Base-by-base conservation (phyloP, 2,329 filamentous ascomycete genomes). In the Pseudogymnoascus sp. region DNA sequence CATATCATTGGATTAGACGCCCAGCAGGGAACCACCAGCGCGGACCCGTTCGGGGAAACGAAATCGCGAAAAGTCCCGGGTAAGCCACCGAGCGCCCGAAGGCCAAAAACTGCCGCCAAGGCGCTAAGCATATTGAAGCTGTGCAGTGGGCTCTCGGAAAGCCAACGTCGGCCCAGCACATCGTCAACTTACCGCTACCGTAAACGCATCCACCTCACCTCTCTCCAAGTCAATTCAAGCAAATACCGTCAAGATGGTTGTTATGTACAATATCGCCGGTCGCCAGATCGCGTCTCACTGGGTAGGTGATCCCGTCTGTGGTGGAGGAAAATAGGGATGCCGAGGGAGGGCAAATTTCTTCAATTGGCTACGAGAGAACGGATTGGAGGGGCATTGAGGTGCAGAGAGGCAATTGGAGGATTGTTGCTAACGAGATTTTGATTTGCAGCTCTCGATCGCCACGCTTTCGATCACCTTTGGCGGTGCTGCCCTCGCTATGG, bases 271-370 rank as follows among this genome's bases (percentile, higher is more conserved):
- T 51, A 37, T 63, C 34, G 45, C 47, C 45, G 62, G 62, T 36
- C 62, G 62, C 45, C 62, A 63, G 62, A 54, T 63, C 51, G 62
- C 45, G 23, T 34, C 45, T 21, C 62, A 63, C 62, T 60, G 34
- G 37, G 62, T 63, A 61, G 2, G 62, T 51, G 31, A 16, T n/a
- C 42, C 47, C 47, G 62, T 61, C 6, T 37, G 23, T 11, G 11
- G 21, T 5, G 39, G 40, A 31, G 23, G 61, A 62, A 47, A 42
- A 47, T 37, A 39, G 31, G 47, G 62, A 60, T 61, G 36, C 29
- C 31, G 31, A 31, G 14, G 31, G 26, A 61, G 31, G 31, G 57
- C 29, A 39, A 34, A 31, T 47, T 39, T 36, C 29, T 60, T 54
- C 29, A 29, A 60, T 29, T 37, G 61, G 62, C 62, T 16, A 61